Percentiles rank a stretch among this genome's conserved stretches.
These are phyloP conservation scores for Penicillium subrubescens DNA, from an alignment of 495 filamentous ascomycete species.

Conservation along the genomic window DNA sequence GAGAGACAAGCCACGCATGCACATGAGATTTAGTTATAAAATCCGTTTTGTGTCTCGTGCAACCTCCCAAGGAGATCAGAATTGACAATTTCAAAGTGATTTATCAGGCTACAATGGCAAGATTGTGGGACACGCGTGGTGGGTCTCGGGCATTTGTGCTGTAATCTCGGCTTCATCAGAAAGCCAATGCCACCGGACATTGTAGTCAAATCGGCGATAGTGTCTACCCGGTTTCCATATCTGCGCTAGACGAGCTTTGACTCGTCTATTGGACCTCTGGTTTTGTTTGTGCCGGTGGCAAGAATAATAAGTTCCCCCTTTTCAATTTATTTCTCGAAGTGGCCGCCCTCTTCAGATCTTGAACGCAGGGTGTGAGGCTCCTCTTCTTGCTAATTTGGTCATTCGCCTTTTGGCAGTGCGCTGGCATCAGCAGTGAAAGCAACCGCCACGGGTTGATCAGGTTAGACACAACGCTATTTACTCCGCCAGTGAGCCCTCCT, in stretches of 20 bases:
- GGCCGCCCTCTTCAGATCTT: background rate
- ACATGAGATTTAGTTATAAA: background rate
- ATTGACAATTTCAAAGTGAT: background rate
- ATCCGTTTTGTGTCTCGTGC: background rate
- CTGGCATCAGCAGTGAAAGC: background rate
- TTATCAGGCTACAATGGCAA: background rate
- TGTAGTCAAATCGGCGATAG: background rate
- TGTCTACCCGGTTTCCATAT: background rate
- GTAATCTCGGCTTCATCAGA: background rate
- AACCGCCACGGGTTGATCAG: background rate
- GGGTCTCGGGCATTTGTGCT: background rate
- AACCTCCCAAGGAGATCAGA: background rate
- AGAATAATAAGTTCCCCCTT: background rate
- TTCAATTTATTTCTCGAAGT: background rate
- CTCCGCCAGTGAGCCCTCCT: background rate
- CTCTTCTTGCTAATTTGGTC: background rate
- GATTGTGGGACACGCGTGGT: background rate
- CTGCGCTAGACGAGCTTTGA: background rate
- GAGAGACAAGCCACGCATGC: background rate
- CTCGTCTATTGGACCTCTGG: background rate
- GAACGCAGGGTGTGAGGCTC: background rate
- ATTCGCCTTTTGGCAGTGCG: background rate
- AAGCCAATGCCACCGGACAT: background rate
- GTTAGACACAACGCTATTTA: background rate
- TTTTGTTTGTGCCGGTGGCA: background rate